Conservation (phyloP, 257 asterid species). For the Ocimum tenuiflorum region DNA sequence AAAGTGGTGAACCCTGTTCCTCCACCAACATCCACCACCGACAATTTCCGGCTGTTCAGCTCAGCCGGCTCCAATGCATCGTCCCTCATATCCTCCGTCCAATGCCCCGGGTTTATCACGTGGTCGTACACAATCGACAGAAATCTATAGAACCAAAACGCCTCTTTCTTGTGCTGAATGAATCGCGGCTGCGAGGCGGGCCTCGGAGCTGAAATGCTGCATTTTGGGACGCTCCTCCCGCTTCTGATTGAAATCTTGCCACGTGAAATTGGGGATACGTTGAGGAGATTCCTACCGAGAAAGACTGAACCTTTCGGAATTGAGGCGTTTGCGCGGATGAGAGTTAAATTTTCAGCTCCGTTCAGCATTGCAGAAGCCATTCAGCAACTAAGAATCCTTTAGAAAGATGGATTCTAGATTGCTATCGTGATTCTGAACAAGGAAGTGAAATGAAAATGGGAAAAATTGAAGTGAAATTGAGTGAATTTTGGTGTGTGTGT, state of each 20-base stretch:
- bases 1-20: slow-evolving; percentile 92
- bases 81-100: slow-evolving; percentile 98
- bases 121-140: slow-evolving; percentile 91
- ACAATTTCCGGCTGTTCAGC: slow-evolving; percentile 40
- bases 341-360: slow-evolving; percentile 51
- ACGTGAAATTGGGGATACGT: slow-evolving; percentile 29
- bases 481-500: not conserved
- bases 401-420: not conserved
- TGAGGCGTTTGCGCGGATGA: slow-evolving; percentile 31
- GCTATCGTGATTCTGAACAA: not conserved
- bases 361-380: slow-evolving; percentile 71
- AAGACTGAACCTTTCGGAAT: slow-evolving; percentile 40
- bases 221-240: slow-evolving; percentile 38
- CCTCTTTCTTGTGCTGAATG: slow-evolving; percentile 94
- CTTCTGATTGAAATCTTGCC: slow-evolving; percentile 25
- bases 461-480: not conserved
- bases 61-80: slow-evolving; percentile 97
- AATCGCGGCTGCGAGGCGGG: slow-evolving; percentile 89
- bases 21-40: slow-evolving; percentile 92
- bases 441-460: not conserved
- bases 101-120: slow-evolving; percentile 95
- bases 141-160: slow-evolving; percentile 89
- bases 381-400: not conserved
- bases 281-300: slow-evolving; percentile 34
- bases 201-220: slow-evolving; percentile 64